phyloP scores from a whole-genome alignment of 352 stramenopile genomes.

The Phytophthora boehmeriae region DNA sequence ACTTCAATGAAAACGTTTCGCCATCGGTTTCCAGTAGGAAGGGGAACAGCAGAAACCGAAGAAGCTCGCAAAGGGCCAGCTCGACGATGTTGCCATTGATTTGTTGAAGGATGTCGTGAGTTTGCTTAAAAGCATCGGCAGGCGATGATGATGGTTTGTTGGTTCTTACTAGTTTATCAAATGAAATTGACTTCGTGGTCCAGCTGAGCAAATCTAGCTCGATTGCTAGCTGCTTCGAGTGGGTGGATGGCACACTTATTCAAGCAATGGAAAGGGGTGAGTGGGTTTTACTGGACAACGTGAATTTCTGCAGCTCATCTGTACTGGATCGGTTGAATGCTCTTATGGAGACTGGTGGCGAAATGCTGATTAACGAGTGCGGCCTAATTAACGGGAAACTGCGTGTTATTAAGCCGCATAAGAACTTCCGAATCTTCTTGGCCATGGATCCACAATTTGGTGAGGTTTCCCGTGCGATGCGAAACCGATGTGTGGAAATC shows the following conservation, averaged over 20 bases:
- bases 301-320: slow-evolving; percentile 99
- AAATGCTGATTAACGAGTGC: slow-evolving; percentile 99
- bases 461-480: slow-evolving; percentile 99
- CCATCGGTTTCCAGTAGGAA: slow-evolving; percentile 13
- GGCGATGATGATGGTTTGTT: slow-evolving; percentile 13
- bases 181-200: slow-evolving; percentile 49
- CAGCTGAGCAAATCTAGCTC: slow-evolving; percentile 65
- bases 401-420: slow-evolving; percentile 96
- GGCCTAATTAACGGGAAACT: slow-evolving; percentile 91
- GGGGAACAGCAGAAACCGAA: slow-evolving; percentile 27
- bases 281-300: slow-evolving; percentile 99
- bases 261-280: slow-evolving; percentile 98
- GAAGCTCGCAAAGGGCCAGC: slow-evolving; percentile 67
- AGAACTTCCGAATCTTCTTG: slow-evolving; percentile 99
- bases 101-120: slow-evolving; percentile 56
- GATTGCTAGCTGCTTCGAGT: slow-evolving; percentile 94
- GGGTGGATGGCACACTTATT: slow-evolving; percentile 98
- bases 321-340: slow-evolving; percentile 99
- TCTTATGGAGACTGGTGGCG: slow-evolving; percentile 97
- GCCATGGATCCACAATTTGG: slow-evolving; percentile 96
- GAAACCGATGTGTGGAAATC: slow-evolving; percentile 99
- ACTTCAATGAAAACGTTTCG: slow-evolving; percentile 33
- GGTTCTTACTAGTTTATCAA: slow-evolving; percentile 21
- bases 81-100: slow-evolving; percentile 65
- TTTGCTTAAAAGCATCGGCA: slow-evolving; percentile 27